Conservation (phyloP, 257 asterid genomes). For the Gentiana straminea region DNA sequence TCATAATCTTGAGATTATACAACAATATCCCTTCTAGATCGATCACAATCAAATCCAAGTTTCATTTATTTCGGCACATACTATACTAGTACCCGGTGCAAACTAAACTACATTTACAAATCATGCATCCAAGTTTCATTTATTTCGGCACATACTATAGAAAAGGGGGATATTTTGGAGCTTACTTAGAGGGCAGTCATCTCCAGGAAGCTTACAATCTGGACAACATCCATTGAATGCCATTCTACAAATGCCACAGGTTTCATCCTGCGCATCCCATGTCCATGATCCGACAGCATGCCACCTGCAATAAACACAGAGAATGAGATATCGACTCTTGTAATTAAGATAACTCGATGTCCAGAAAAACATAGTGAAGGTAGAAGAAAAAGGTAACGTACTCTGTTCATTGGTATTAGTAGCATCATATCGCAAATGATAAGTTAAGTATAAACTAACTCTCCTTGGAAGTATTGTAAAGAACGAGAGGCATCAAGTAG, state of each 20-base stretch:
- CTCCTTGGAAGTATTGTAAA: neutral
- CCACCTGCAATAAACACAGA: conserved; percentile 36
- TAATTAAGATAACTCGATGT: neutral
- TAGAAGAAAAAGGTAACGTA: conserved; percentile 24
- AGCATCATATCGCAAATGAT: conserved; percentile 9
- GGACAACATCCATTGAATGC: conserved; percentile 90
- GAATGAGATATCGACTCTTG: neutral
- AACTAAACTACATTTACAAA: too few species aligned
- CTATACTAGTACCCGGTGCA: too few species aligned
- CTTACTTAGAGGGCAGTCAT: conserved; percentile 85
- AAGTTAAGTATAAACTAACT: conserved; percentile 41
- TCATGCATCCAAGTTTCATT: too few species aligned
- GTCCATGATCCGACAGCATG: conserved; percentile 93
- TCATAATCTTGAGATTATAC: too few species aligned
- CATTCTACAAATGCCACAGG: conserved; percentile 92
- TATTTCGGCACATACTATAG: conserved; percentile 14
- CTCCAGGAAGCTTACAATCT: conserved; percentile 87
- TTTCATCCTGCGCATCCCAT: conserved; percentile 96
- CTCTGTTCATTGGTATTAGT: conserved; percentile 38
- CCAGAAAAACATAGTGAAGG: neutral
- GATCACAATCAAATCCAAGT: too few species aligned
- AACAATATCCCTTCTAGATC: too few species aligned
- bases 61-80: too few species aligned
- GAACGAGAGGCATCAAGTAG: neutral
- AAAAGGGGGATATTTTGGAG: neutral